phyloP scores from a whole-genome alignment of 1,284 basidiomycete genomes.

The Prillingera fragicola region DNA sequence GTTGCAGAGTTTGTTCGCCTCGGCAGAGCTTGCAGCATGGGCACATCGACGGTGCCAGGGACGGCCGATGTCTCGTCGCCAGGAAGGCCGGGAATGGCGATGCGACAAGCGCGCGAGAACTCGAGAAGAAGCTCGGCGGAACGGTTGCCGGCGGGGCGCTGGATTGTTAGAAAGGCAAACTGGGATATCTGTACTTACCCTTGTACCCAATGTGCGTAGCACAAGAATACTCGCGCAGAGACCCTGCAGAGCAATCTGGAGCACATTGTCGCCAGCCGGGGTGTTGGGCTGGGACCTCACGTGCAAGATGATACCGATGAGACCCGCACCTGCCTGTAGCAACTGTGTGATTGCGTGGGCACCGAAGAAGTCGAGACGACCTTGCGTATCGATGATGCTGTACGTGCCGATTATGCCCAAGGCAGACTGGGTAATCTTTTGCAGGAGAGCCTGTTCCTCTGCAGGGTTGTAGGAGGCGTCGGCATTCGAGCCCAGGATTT shows the following conservation, averaged over 20 bases:
- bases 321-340: conserved; percentile 31
- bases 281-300: conserved; percentile 15
- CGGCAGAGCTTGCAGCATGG: conserved; percentile 30
- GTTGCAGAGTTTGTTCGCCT: conserved; percentile 9
- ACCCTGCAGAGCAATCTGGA: conserved; percentile 28
- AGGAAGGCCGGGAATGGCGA: conserved; percentile 20
- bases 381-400: conserved; percentile 27
- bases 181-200: conserved; percentile 6
- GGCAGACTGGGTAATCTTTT: conserved; percentile 30
- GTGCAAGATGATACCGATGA: conserved; percentile 33
- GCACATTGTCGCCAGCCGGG: conserved; percentile 13
- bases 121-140: conserved; percentile 28
- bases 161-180: background rate
- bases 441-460: conserved; percentile 20
- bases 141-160: conserved; percentile 28
- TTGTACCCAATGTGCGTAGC: conserved; percentile 21
- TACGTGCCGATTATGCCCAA: conserved; percentile 35
- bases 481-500: conserved; percentile 14
- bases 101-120: conserved; percentile 28
- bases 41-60: conserved; percentile 23
- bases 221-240: conserved; percentile 27
- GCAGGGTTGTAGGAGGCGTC: conserved; percentile 2
- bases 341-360: conserved; percentile 36
- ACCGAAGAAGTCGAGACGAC: conserved; percentile 31
- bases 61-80: conserved; percentile 6